Evolutionary conservation across 1,284 basidiomycete species (phyloP).

Genomic region (Microbotryomycetes sp.): DNA sequence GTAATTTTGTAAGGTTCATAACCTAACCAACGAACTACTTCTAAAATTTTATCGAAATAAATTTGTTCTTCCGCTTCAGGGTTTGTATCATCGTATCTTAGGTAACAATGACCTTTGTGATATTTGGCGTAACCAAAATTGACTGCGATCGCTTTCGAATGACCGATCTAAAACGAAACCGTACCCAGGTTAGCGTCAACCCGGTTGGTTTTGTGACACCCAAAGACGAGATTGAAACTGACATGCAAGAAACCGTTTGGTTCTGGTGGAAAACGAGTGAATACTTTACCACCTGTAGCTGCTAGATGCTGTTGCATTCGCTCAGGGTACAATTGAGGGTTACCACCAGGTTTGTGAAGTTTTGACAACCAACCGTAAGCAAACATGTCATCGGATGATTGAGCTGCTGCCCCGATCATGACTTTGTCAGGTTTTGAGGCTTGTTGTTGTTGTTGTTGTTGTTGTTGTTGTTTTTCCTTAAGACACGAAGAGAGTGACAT

Average conservation of each 20-base stretch:
- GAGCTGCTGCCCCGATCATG: slow-evolving; percentile 44
- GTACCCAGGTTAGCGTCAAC: not conserved
- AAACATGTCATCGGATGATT: slow-evolving; percentile 64
- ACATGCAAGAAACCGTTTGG: slow-evolving; percentile 72
- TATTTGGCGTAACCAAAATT: slow-evolving; percentile 96
- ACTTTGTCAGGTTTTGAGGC: slow-evolving; percentile 22
- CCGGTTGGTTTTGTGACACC: not conserved
- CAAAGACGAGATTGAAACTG: too few species aligned
- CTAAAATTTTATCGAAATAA: slow-evolving; percentile 94
- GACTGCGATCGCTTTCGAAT: slow-evolving; percentile 97
- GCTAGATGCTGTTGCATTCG: slow-evolving; percentile 77
- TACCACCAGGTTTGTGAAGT: slow-evolving; percentile 90
- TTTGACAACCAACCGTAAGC: slow-evolving; percentile 89
- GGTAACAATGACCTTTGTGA: slow-evolving; percentile 81
- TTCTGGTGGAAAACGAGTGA: slow-evolving; percentile 97
- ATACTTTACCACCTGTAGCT: slow-evolving; percentile 74
- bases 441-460: slow-evolving; percentile 3
- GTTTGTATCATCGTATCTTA: slow-evolving; percentile 98
- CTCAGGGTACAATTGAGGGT: slow-evolving; percentile 74
- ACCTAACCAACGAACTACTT: slow-evolving; percentile 93
- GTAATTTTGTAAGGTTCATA: slow-evolving; percentile 99
- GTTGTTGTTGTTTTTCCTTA: too few species aligned
- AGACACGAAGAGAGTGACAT: too few species aligned
- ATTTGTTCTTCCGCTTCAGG: slow-evolving; percentile 93
- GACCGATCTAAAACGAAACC: slow-evolving; percentile 55